A percentile compares a stretch with the other conserved stretches of the same genome.
Conservation (phyloP, 306 rosid genomes). For the Geum urbanum region DNA sequence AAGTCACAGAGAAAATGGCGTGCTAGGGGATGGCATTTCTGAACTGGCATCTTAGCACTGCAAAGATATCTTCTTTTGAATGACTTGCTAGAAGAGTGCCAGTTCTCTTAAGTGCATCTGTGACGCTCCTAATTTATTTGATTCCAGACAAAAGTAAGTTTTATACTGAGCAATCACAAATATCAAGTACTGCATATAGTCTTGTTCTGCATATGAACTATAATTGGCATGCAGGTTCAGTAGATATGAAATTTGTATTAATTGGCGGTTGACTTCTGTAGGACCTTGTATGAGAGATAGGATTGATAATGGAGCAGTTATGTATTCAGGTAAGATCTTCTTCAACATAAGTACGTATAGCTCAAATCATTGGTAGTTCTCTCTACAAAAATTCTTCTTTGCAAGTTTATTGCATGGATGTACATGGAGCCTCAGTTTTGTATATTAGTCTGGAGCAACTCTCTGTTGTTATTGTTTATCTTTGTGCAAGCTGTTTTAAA, state of each 20-base stretch:
- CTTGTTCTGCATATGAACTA: not conserved
- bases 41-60: constrained; percentile 24
- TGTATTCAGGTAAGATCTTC: constrained; percentile 53
- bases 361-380: not conserved
- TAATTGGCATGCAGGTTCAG: not conserved
- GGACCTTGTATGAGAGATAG: constrained; percentile 79
- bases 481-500: not conserved
- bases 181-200: not conserved
- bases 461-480: not conserved
- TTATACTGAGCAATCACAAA: not conserved
- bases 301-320: constrained; percentile 75
- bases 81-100: not conserved
- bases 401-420: not conserved
- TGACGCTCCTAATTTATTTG: not conserved
- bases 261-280: constrained; percentile 31
- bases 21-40: constrained; percentile 85
- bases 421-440: not conserved
- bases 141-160: not conserved
- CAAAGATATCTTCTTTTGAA: not conserved
- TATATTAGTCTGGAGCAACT: not conserved
- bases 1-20: constrained; percentile 69
- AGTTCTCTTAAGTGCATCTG: not conserved
- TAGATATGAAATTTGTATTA: constrained; percentile 4
- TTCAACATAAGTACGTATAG: too few species aligned
- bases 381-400: not conserved